Evolutionary conservation across 176 grass and related monocot genomes (phyloP).

Genomic region (Eremochloa ophiuroides): DNA sequence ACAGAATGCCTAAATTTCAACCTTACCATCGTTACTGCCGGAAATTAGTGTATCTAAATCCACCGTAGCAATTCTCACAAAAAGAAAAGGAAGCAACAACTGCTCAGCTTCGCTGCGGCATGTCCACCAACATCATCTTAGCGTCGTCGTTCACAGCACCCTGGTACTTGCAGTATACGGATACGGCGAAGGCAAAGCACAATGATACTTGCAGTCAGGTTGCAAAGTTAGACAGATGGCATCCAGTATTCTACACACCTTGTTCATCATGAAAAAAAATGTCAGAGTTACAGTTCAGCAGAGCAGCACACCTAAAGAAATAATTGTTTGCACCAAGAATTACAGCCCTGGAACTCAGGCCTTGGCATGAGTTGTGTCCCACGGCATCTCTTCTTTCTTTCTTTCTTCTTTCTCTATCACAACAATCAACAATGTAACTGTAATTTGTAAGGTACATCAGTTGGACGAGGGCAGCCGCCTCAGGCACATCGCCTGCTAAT

Average conservation of each 20-base stretch:
- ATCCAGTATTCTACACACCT: not conserved
- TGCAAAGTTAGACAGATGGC: not conserved
- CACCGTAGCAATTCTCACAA: too few species aligned
- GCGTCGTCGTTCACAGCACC: not conserved
- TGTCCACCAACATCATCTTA: not conserved
- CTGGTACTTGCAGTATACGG: not conserved
- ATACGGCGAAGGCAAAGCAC: not conserved
- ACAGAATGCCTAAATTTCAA: not conserved
- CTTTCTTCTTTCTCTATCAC: not conserved
- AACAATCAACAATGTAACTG: constrained; percentile 7
- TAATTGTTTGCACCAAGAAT: constrained; percentile 8
- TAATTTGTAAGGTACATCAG: constrained; percentile 29
- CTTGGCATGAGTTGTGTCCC: not conserved
- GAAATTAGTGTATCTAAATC: not conserved
- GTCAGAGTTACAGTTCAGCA: not conserved
- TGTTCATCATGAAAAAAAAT: not conserved
- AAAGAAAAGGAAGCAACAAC: not conserved
- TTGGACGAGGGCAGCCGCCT: not conserved
- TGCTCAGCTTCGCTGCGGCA: not conserved
- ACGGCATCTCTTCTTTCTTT: not conserved
- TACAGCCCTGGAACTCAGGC: not conserved
- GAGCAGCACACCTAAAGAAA: constrained; percentile 13
- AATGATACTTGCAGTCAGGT: not conserved
- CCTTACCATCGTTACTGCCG: too few species aligned
- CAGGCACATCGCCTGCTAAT: constrained; percentile 11